Conservation (phyloP, 805 yeast genomes). For the Ogataea degrootiae region DNA sequence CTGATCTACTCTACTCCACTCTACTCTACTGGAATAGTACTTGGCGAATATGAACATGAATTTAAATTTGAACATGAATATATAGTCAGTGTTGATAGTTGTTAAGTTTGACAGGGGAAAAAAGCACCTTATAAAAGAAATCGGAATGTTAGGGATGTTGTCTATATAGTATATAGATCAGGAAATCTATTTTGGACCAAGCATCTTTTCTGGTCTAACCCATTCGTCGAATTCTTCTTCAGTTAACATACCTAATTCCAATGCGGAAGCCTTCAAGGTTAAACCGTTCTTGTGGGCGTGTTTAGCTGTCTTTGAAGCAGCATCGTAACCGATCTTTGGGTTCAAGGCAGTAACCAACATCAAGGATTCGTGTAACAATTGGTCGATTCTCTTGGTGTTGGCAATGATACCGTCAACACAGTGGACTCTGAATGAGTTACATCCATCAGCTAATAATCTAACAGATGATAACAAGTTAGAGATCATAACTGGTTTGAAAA, state of each 20-base stretch:
- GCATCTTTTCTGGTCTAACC: conserved; percentile 98
- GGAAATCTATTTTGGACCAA: conserved; percentile 66
- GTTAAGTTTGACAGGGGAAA: too few relatives aligned
- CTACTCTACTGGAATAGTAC: too few relatives aligned
- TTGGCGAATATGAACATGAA: too few relatives aligned
- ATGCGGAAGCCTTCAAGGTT: conserved; percentile 90
- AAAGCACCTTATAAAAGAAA: too few relatives aligned
- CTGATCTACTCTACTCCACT: too few relatives aligned
- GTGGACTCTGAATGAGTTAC: conserved; percentile 83
- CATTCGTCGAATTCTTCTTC: conserved; percentile 89
- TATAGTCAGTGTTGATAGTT: too few relatives aligned
- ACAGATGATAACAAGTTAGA: conserved; percentile 84
- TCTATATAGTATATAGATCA: too few relatives aligned
- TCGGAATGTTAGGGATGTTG: too few relatives aligned
- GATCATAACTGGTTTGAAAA: conserved; percentile 94
- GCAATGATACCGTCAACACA: conserved; percentile 95
- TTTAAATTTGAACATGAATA: too few relatives aligned
- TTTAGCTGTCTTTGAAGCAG: conserved; percentile 96
- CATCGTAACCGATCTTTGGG: conserved; percentile 98
- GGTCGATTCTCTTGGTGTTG: conserved; percentile 79
- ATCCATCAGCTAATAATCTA: conserved; percentile 85
- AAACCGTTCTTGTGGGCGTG: conserved; percentile 97
- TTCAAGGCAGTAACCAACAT: conserved; percentile 98
- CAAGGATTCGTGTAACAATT: conserved; percentile 86
- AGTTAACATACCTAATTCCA: conserved; percentile 81